Base-by-base conservation (phyloP, 768 basidiomycete genomes). In the Pulveroboletus frians region DNA sequence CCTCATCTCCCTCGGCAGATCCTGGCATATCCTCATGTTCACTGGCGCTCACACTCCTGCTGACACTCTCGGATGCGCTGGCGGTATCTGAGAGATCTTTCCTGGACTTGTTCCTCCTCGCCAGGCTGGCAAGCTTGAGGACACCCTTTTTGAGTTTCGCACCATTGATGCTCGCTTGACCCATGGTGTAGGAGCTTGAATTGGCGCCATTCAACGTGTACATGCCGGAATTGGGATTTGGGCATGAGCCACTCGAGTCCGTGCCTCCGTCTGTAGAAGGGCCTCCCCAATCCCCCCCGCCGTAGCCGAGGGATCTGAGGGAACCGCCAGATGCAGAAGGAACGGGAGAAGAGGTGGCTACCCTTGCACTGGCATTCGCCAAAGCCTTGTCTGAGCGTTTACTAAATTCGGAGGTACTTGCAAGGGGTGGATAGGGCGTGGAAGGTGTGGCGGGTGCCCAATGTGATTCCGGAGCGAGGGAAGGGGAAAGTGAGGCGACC, bases 1-100 rank as follows among this genome's bases (percentile, higher is more conserved):
- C 76, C 15, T 81, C 78, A 54, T 88, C 85, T 5, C 77, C 78
- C 1, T 59, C 60, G 3, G 54, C 20, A 5, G 23, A 48, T 3
- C 7, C 47, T 38, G 41, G 17, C 3, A 26, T 4, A 30, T 13
- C 23, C 8, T 53, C 61, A 8, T 43, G 48, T 41, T 54, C 61
- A 11, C 50, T 47, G 17, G 43, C 37, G 37, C 58, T 65, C 15
- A 47, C 14, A 11, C 30, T 43, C 40, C 51, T 52, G 15, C 48
- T 50, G 38, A 43, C 42, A 20, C 49, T 55, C 5, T n/a, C 47
- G 13, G 59, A 50, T 4, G 51, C 35, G n/a, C 62, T 56, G 40
- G 39, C 44, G 0, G 48, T n/a, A 5, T 62, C 62, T 15, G 62
- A 59, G 37, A 69, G 57, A 47, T 67, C 65, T 43, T 50, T 67